Base-by-base conservation (phyloP, 176 grass and related monocot species). In the Oryza longistaminata region DNA sequence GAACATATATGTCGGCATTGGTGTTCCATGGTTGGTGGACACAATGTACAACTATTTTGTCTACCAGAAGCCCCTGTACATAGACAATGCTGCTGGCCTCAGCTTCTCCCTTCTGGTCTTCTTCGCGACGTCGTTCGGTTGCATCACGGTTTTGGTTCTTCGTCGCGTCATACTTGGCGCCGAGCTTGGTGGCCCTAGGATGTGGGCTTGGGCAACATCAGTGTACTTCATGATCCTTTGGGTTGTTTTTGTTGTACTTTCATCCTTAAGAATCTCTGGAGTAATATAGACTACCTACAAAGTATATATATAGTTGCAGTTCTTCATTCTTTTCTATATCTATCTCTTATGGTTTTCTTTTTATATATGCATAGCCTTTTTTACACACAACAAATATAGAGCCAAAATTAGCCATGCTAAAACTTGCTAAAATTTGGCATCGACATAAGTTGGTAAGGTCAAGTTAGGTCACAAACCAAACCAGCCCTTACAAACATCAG, bases 1-100 rank as follows among this genome's bases (percentile, higher is more conserved):
- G 42, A 98, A 98, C 72, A 98, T 98, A 89, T 98, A 95, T 33
- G 50, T 95, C 55, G 93, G 95, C 35, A 98, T 98, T 48, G 93
- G 95, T 17, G 68, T 98, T 15, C 93, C 91, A 0, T 98, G 91
- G 93, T 66, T 95, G 89, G 92, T 98, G 48, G 9, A 95, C 82
- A 95, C 95, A 48, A 71, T 75, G 5, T 98, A 98, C 89, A 98
- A 98, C 80, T 93, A 83, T 71, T 90, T 95, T 7, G 89, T 87
- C 22, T 92, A 93, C 82, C 78, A 70, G 60, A 44, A 95, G 79
- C 93, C 95, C 15, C 64, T 98, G 78, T 92, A 95, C 68, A 90
- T 98, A 60, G 68, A 95, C 69, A 95, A 93, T 74, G 92, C 93
- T 45, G 79, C 49, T 21, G 95, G 89, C 21, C 93, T 98, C 15